Conservation (phyloP, 2,329 filamentous ascomycete species). For the Akanthomyces muscarius region DNA sequence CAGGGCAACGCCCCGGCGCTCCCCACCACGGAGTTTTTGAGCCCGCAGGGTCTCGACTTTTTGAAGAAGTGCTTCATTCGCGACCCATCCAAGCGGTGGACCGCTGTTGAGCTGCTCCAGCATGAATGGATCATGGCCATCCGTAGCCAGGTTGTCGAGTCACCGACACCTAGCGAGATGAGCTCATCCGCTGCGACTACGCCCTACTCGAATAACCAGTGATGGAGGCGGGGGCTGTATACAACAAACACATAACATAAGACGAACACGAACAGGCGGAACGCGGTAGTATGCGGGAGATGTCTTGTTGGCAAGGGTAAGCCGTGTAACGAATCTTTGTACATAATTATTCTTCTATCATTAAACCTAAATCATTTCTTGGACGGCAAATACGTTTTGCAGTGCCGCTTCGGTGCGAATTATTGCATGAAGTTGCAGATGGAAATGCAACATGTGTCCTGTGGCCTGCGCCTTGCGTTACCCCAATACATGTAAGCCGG, state of each 20-base stretch:
- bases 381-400: background rate
- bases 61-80: slow-evolving; percentile 79
- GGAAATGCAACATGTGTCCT: background rate
- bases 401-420: background rate
- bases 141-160: slow-evolving; percentile 61
- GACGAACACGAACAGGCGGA: background rate
- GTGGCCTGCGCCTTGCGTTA: background rate
- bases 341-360: background rate
- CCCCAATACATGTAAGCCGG: background rate
- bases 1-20: slow-evolving; percentile 90
- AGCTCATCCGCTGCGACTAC: slow-evolving; percentile 37
- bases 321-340: slow-evolving; percentile 3
- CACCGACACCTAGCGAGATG: slow-evolving; percentile 57
- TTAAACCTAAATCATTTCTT: background rate
- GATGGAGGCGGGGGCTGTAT: background rate
- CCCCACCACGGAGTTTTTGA: slow-evolving; percentile 78
- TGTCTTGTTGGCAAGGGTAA: background rate
- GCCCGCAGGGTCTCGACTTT: slow-evolving; percentile 81
- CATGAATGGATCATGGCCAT: slow-evolving; percentile 83
- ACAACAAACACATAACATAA: background rate
- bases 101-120: slow-evolving; percentile 83
- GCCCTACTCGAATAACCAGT: slow-evolving; percentile 25
- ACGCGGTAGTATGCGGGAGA: no score
- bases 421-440: background rate
- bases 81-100: slow-evolving; percentile 74